Evolutionary conservation across 805 yeast genomes (phyloP), one percentile per base, ranked within the genome.

Genomic region (Candida montana): DNA sequence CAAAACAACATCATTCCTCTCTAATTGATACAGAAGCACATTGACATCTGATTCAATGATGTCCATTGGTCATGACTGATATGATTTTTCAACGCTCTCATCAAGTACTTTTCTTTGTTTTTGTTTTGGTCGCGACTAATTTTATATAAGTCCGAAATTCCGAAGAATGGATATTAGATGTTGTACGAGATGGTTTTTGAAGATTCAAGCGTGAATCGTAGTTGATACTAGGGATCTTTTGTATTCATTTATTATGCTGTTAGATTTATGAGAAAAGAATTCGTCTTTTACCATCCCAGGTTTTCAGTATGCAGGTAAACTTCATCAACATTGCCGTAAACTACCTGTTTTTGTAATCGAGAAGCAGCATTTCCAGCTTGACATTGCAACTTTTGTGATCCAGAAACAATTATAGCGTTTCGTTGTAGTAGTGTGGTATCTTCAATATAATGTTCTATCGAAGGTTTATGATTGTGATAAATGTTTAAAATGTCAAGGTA

Each of bases 251-350:
- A n/a, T n/a, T n/a, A n/a, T n/a, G n/a, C 24, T 21, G 9, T 21
- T 21, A 21, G 24, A 6, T 7, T 15, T 15, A 30, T 30, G 15
- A 15, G 17, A 19, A 18, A 19, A 31, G 33, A 17, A 18, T 30
- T 30, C 17, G 17, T 15, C 12, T 16, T 4, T 48, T 24, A 66
- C 63, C 67, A 75, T 1, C 76, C 75, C 52, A 72, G 75, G 28
- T 69, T 58, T 50, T 75, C 81, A 0, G 79, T 70, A 46, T 75
- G 79, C 24, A 75, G 52, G 41, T 64, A 73, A 12, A 74, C 58
- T 50, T 75, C 80, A 34, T 67, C 68, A 12, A 71, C 55, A 7
- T 10, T 36, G 5, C 48, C 41, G 2, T 51, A 29, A 27, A 51
- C 43, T 3, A 65, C 56, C 31, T 57, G 59, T 17, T 52, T 60